A percentile compares a stretch with the other conserved stretches of the same genome.
These are phyloP conservation scores for Cylindrodendrum hubeiense DNA, from an alignment of 2,329 filamentous ascomycete species.

Conservation along the genomic window DNA sequence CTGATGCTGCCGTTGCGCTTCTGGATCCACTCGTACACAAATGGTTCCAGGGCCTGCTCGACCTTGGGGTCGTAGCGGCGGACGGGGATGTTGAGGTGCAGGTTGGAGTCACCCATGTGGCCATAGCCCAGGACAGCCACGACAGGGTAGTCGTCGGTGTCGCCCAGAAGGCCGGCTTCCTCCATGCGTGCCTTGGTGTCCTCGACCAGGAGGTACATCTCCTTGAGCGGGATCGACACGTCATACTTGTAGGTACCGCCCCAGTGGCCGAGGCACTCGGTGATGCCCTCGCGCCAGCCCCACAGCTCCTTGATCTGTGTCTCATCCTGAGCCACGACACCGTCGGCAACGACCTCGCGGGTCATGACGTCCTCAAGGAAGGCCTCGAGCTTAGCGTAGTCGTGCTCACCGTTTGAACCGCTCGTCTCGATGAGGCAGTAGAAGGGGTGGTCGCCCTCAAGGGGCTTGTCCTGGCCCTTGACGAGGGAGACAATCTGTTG, in stretches of 20 bases:
- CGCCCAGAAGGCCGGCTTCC: slow-evolving; percentile 81
- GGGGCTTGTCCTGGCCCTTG: slow-evolving; percentile 81
- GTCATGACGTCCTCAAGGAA: slow-evolving; percentile 95
- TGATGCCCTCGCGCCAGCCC: slow-evolving; percentile 93
- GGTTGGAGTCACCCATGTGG: slow-evolving; percentile 97
- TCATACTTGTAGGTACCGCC: slow-evolving; percentile 99
- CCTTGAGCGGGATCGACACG: slow-evolving; percentile 88
- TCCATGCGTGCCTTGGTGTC: slow-evolving; percentile 82
- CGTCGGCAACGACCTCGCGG: slow-evolving; percentile 87
- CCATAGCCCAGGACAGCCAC: slow-evolving; percentile 95
- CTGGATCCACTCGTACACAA: slow-evolving; percentile 96
- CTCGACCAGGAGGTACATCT: slow-evolving; percentile 91
- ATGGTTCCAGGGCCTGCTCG: slow-evolving; percentile 90
- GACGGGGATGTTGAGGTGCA: slow-evolving; percentile 92
- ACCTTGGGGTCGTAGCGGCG: slow-evolving; percentile 88
- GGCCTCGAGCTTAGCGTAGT: slow-evolving; percentile 87
- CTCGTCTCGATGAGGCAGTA: slow-evolving; percentile 98
- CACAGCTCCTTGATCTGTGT: slow-evolving; percentile 89
- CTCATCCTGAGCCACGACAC: slow-evolving; percentile 92
- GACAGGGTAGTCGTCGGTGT: slow-evolving; percentile 81
- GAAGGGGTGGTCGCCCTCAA: slow-evolving; percentile 89
- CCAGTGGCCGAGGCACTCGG: slow-evolving; percentile 88
- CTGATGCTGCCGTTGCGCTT: slow-evolving; percentile 93
- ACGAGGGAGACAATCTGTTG: slow-evolving; percentile 83
- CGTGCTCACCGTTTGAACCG: slow-evolving; percentile 93